Conservation (phyloP, 2,329 filamentous ascomycete species). For the Laburnicola sp. region DNA sequence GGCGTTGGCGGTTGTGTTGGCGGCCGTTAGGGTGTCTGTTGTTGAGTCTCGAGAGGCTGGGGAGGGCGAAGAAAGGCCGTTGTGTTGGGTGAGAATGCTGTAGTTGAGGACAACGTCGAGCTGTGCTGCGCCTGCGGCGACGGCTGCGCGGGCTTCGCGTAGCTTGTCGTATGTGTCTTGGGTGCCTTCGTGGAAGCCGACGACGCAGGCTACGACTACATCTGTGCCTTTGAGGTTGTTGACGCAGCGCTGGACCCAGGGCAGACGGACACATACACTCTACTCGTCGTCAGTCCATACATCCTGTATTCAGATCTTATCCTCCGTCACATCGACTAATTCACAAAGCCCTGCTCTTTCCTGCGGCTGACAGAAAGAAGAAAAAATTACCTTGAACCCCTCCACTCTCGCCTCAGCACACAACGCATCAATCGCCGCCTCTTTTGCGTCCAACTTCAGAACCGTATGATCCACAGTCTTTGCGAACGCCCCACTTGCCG, state of each 20-base stretch:
- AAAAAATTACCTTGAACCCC: constrained; percentile 49
- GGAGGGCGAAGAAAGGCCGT: constrained; percentile 21
- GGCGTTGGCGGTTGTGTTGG: constrained; percentile 36
- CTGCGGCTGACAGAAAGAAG: background rate
- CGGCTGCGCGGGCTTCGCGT: constrained; percentile 55
- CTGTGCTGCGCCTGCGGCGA: constrained; percentile 57
- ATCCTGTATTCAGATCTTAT: no score
- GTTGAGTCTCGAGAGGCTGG: constrained; percentile 26
- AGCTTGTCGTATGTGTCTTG: constrained; percentile 56
- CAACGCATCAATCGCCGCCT: constrained; percentile 55
- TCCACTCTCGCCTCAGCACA: constrained; percentile 58
- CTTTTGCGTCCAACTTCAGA: constrained; percentile 54
- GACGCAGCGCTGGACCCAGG: constrained; percentile 56
- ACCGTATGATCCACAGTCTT: constrained; percentile 54
- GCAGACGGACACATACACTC: constrained; percentile 61
- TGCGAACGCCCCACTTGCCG: constrained; percentile 37
- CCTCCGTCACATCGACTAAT: no score
- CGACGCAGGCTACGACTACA: constrained; percentile 60
- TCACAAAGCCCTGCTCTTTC: background rate
- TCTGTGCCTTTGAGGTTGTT: constrained; percentile 52
- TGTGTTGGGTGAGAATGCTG: constrained; percentile 47
- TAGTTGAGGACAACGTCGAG: constrained; percentile 64
- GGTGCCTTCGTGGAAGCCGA: constrained; percentile 64
- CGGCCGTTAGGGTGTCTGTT: constrained; percentile 39
- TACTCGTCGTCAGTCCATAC: constrained; percentile 34